Percentiles rank a stretch among this genome's conserved stretches.
Evolutionary conservation across 495 filamentous ascomycete species (phyloP).

Genomic region (Oleoguttula mirabilis): DNA sequence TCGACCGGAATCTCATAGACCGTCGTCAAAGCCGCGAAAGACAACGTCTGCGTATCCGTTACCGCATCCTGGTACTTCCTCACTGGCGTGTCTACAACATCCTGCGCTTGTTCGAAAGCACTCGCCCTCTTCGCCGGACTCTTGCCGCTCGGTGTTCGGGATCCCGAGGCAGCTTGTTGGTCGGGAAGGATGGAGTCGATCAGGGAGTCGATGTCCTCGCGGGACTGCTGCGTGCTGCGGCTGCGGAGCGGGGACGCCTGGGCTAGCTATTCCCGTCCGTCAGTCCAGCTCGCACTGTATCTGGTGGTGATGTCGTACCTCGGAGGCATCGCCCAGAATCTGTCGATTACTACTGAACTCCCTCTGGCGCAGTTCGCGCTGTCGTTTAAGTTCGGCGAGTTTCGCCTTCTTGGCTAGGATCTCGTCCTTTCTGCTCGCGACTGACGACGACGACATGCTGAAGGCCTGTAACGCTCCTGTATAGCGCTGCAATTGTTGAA

Average conservation of each 20-base stretch:
- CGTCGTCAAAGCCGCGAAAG: constrained; percentile 53
- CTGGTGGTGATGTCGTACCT: constrained; percentile 19
- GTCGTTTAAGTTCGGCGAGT: constrained; percentile 88
- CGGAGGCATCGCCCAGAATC: constrained; percentile 39
- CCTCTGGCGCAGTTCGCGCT: constrained; percentile 66
- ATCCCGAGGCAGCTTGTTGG: constrained; percentile 51
- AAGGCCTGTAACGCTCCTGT: no score
- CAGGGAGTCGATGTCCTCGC: constrained; percentile 70
- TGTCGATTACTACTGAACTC: constrained; percentile 54
- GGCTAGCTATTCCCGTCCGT: constrained; percentile 38
- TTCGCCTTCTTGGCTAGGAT: constrained; percentile 87
- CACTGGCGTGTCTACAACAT: constrained; percentile 24
- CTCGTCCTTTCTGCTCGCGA: constrained; percentile 61
- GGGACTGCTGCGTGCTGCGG: constrained; percentile 43
- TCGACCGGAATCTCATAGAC: constrained; percentile 58
- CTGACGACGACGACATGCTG: no score
- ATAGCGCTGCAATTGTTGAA: no score
- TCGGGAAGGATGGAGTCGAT: constrained; percentile 62
- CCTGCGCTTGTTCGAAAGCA: constrained; percentile 57
- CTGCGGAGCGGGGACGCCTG: constrained; percentile 11
- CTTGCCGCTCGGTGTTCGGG: constrained; percentile 4
- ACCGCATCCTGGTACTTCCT: constrained; percentile 16
- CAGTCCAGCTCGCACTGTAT: no score
- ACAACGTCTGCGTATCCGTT: constrained; percentile 45
- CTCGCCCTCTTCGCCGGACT: constrained; percentile 36